Conservation (phyloP, 306 rosid genomes). For the Delonix regia region DNA sequence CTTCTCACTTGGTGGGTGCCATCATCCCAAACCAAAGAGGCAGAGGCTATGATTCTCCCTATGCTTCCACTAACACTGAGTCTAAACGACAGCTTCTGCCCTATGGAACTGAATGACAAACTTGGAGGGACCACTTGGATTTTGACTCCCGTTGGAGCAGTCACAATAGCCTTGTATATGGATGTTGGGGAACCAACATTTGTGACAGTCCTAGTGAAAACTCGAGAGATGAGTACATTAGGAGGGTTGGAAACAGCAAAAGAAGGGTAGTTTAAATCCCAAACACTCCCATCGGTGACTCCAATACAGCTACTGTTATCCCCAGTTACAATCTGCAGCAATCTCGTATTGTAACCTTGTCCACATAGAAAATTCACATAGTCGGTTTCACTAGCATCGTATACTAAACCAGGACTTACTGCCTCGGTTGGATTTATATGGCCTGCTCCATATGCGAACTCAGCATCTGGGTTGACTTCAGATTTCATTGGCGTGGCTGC, state of each 20-base stretch:
- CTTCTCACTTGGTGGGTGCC: slow-evolving; percentile 16
- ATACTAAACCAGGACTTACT: slow-evolving; percentile 42
- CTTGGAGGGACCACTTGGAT: slow-evolving; percentile 12
- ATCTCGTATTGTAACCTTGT: slow-evolving; percentile 43
- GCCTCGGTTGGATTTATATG: slow-evolving; percentile 45
- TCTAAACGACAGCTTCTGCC: slow-evolving; percentile 12
- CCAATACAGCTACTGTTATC: background rate
- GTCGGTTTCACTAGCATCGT: slow-evolving; percentile 41
- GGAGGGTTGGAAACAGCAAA: background rate
- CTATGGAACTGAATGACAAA: slow-evolving; percentile 12
- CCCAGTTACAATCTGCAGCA: background rate
- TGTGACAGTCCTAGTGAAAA: slow-evolving; percentile 1
- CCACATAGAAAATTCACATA: slow-evolving; percentile 46
- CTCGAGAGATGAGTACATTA: background rate
- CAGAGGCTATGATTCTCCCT: background rate
- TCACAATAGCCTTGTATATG: background rate
- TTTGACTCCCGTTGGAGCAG: background rate
- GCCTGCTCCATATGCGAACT: slow-evolving; percentile 52
- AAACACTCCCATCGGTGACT: background rate
- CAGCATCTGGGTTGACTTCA: slow-evolving; percentile 20
- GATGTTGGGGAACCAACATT: background rate
- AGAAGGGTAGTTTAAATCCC: background rate
- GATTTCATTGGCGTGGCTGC: slow-evolving; percentile 40
- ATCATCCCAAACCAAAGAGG: slow-evolving; percentile 19
- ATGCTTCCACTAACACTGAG: slow-evolving; percentile 11